phyloP scores from a whole-genome alignment of 2,329 filamentous ascomycete species.

The Monilinia vaccinii-corymbosi region DNA sequence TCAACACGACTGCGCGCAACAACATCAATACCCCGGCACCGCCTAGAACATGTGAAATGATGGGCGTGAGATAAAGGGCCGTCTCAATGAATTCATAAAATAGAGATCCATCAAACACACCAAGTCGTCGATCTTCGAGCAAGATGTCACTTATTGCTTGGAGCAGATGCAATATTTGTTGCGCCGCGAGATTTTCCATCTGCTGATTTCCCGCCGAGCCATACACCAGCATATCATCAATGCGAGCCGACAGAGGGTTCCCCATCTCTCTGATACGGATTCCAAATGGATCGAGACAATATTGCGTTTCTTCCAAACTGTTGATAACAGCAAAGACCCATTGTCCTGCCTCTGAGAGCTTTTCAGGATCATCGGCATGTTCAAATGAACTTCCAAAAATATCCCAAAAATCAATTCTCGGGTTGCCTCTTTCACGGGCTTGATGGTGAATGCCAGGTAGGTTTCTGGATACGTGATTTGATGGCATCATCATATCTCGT shows the following conservation, averaged over 20 bases:
- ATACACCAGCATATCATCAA: not conserved
- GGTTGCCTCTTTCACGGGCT: conserved; percentile 1
- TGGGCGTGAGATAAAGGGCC: not conserved
- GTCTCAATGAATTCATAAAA: conserved; percentile 4
- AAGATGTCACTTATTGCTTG: conserved; percentile 5
- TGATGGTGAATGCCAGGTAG: conserved; percentile 7
- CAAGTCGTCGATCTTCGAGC: not conserved
- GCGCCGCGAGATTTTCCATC: not conserved
- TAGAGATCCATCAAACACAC: not conserved
- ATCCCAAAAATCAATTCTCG: not conserved
- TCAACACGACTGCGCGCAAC: conserved; percentile 2
- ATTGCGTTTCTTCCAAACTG: not conserved
- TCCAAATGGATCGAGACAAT: not conserved
- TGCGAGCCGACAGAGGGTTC: not conserved
- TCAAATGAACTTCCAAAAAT: conserved; percentile 1
- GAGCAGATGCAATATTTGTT: conserved; percentile 6
- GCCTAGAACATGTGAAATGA: not conserved
- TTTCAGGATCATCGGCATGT: not conserved
- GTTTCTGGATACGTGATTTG: not conserved
- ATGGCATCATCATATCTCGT: not conserved
- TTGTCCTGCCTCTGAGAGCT: not conserved
- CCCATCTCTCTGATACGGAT: not conserved
- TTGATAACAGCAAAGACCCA: conserved; percentile 3
- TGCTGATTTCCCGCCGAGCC: not conserved
- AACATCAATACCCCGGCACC: conserved; percentile 7